Base-by-base conservation (phyloP, 345 rosid genomes). In the Lumnitzera littorea region DNA sequence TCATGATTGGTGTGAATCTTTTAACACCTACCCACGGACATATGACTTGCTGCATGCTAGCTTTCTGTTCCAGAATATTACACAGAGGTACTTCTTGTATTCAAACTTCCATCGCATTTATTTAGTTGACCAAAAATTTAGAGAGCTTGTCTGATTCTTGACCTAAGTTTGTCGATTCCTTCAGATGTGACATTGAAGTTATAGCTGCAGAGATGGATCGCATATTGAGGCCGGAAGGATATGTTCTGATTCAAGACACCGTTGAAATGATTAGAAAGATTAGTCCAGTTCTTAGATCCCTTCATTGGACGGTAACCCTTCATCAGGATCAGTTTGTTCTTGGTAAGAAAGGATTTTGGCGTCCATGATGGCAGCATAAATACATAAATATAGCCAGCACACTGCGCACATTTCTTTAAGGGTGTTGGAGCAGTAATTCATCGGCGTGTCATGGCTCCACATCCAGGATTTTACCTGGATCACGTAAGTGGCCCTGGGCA, bases 1-100 rank as follows among this genome's bases (percentile, higher is more conserved):
- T 62, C 96, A 92, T 7, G 90, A 89, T 60, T 92, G 98, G 98
- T 89, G 96, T 2, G 96, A 92, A 77, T 85, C 96, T 2, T 70
- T 87, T 48, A 87, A 72, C 67, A 81, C 96, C 50, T 89, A 92
- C 65, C 96, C 96, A 58, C 82, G 96, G 65, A 81, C 96, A n/a
- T 89, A 85, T 24, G 96, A 89, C 75, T 76, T 92, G 5, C 58
- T 92, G 56, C 96, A 89, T 65, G 80, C 98, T 51, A 84, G 91
- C 69, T 92, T 79, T 55, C 80, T 84, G 66, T 62, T 89, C 58
- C 73, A 71, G 63, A 62, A 63, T 53, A 77, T 82, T 27, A 61
- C 78, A 2, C 66, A 70, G 67, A 83, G 96, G 98, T 89, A 69
- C 2, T 53, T 23, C 13, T 3, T 23, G 29, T 4, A 23, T 12